These are phyloP conservation scores for Verbena officinalis DNA, from an alignment of 257 asterid species.

Conservation along the genomic window DNA sequence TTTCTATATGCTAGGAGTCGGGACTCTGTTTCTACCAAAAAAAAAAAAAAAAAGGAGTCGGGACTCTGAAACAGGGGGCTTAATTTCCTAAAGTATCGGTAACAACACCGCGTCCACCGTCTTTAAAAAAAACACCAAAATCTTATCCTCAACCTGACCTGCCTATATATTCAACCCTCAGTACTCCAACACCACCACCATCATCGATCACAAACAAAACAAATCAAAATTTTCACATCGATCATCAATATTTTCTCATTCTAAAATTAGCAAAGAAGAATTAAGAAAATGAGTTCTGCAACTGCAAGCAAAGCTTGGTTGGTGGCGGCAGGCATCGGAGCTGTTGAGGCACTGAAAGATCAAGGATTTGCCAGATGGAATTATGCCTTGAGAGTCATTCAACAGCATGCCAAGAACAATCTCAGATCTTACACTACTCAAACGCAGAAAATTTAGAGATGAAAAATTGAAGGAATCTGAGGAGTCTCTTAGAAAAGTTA, in stretches of 20 bases:
- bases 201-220: constrained; percentile 2
- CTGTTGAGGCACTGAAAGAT: constrained; percentile 56
- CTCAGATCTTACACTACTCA: constrained; percentile 25
- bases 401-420: constrained; percentile 42
- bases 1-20: too few relatives aligned
- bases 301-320: constrained; percentile 42
- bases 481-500: constrained; percentile 36
- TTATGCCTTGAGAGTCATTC: constrained; percentile 38
- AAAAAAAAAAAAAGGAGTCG: too few relatives aligned
- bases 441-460: constrained; percentile 15
- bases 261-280: not conserved
- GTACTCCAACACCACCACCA: not conserved
- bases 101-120: not conserved
- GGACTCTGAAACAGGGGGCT: not conserved
- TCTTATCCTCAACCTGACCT: too few relatives aligned
- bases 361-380: constrained; percentile 63
- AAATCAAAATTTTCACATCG: not conserved
- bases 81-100: not conserved
- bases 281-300: constrained; percentile 36
- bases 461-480: constrained; percentile 34
- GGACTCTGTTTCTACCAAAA: too few relatives aligned
- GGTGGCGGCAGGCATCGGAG: constrained; percentile 57
- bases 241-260: not conserved
- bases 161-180: not conserved
- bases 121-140: too few relatives aligned